Base-by-base conservation (phyloP, 441 rosid species). In the Aleurites moluccanus region DNA sequence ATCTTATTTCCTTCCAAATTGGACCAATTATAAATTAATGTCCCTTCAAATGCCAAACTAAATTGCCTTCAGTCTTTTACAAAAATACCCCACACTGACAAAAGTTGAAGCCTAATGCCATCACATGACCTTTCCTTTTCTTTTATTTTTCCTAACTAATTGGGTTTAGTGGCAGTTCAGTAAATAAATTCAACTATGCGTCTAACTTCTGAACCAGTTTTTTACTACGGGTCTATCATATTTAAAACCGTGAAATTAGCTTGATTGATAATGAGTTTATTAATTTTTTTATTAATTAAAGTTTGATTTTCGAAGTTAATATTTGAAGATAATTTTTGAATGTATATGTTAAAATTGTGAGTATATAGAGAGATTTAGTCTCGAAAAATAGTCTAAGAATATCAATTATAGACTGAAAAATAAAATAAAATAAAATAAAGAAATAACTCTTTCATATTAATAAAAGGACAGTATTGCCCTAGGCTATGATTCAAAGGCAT, bases 161-260 rank as follows among this genome's bases (percentile, higher is more conserved):
- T 35, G 35, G 35, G 6, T 6, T 35, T 5, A 21, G 63, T 69
- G 73, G 63, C 63, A 13, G 30, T 38, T 11, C 0, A 11, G 50
- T 53, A 55, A 55, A 13, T 35, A 33, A 14, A 33, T 4, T 2
- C n/a, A 69, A 69, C 5, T 0, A 13, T 49, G 1, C 4, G 42
- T 30, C 63, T 27, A 14, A 13, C 13, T 21, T 3, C 14, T 13
- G n/a, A 8, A 27, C 11, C 47, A 45, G 4, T 2, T 30, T 20
- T 6, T 6, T 25, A n/a, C 7, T 0, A 21, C 49, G 0, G 15
- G 3, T 7, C 6, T 21, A 2, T 4, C 14, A 15, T 1, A 1
- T 3, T 1, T 30, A 30, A 30, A 30, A 30, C 2, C 33, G n/a
- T 30, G 2, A 30, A 2, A 30, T 30, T 30, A 30, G 3, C 2